Percentiles rank a stretch among this genome's conserved stretches.
phyloP scores from a whole-genome alignment of 805 yeast genomes.

The Zygosaccharomyces rouxii region DNA sequence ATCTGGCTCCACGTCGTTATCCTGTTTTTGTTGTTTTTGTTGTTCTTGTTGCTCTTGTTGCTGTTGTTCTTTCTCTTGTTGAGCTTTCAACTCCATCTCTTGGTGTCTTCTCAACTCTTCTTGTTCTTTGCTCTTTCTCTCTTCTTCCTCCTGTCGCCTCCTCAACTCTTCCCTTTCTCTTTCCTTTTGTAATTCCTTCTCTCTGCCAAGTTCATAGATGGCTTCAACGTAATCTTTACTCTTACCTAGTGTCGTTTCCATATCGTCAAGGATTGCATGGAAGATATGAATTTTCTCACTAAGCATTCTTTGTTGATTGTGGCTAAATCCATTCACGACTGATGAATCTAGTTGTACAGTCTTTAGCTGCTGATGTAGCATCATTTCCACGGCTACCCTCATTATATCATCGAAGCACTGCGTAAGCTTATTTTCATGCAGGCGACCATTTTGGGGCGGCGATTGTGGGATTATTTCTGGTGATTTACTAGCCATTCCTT shows the following conservation, averaged over 20 bases:
- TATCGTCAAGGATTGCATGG: slow-evolving; percentile 31
- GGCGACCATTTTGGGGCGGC: slow-evolving; percentile 2
- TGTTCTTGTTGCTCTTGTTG: slow-evolving; percentile 5
- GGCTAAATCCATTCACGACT: slow-evolving; percentile 26
- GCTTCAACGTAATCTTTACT: slow-evolving; percentile 30
- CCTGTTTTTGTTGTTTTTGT: slow-evolving; percentile 5
- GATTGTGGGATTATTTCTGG: slow-evolving; percentile 1
- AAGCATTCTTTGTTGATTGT: slow-evolving; percentile 24
- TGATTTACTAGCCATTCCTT: slow-evolving; percentile 2
- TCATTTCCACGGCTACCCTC: slow-evolving; percentile 34
- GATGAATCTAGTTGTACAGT: slow-evolving; percentile 30
- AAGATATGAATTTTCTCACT: slow-evolving; percentile 29
- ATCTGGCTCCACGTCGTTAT: slow-evolving; percentile 8
- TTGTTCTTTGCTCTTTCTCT: slow-evolving; percentile 16
- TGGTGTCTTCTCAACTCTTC: slow-evolving; percentile 12
- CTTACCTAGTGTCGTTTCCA: slow-evolving; percentile 28
- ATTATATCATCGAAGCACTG: slow-evolving; percentile 34
- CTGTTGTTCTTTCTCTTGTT: slow-evolving; percentile 11
- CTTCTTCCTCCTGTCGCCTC: slow-evolving; percentile 29
- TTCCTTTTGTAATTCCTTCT: slow-evolving; percentile 32
- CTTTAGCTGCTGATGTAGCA: slow-evolving; percentile 35
- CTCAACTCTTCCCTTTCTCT: slow-evolving; percentile 29
- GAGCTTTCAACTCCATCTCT: slow-evolving; percentile 13
- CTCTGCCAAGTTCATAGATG: slow-evolving; percentile 26
- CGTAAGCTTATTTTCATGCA: slow-evolving; percentile 27